Percentiles rank a stretch among this genome's conserved stretches.
phyloP scores from a whole-genome alignment of 169 alveolate genomes.

The Eimeria brunetti region DNA sequence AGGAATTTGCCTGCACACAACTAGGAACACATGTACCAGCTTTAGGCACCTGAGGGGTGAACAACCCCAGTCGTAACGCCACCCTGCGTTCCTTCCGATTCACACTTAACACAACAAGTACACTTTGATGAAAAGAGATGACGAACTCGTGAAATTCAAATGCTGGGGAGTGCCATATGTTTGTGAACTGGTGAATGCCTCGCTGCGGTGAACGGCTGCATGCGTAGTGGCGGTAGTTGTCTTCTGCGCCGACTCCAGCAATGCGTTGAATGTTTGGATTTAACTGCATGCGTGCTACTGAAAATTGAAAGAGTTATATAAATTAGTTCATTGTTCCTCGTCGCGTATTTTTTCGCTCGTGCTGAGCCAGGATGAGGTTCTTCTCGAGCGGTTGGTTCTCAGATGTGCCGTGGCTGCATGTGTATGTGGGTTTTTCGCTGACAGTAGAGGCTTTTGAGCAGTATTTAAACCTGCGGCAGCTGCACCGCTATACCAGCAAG shows the following conservation, averaged over 20 bases:
- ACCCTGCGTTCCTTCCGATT: background rate
- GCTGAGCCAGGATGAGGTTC: conserved; percentile 44
- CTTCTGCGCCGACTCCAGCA: background rate
- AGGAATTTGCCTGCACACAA: background rate
- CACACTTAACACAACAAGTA: background rate
- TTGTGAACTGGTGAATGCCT: background rate
- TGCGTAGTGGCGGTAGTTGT: background rate
- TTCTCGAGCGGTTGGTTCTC: conserved; percentile 64
- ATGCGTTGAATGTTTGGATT: background rate
- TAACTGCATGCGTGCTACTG: background rate
- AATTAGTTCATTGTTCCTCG: background rate
- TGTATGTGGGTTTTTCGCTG: conserved; percentile 74
- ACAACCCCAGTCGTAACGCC: background rate
- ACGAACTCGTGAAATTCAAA: background rate
- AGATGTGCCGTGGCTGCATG: conserved; percentile 79
- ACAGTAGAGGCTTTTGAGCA: conserved; percentile 78
- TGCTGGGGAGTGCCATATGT: background rate
- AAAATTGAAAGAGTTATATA: background rate
- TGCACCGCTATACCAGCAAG: conserved; percentile 38
- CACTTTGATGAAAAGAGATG: background rate
- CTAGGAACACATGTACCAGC: background rate
- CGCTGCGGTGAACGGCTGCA: conserved; percentile 2
- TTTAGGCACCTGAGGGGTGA: background rate
- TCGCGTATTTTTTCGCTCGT: background rate
- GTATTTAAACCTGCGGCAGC: conserved; percentile 76